Base-by-base conservation (phyloP, 75 land plant genomes). In the Larix kaempferi region DNA sequence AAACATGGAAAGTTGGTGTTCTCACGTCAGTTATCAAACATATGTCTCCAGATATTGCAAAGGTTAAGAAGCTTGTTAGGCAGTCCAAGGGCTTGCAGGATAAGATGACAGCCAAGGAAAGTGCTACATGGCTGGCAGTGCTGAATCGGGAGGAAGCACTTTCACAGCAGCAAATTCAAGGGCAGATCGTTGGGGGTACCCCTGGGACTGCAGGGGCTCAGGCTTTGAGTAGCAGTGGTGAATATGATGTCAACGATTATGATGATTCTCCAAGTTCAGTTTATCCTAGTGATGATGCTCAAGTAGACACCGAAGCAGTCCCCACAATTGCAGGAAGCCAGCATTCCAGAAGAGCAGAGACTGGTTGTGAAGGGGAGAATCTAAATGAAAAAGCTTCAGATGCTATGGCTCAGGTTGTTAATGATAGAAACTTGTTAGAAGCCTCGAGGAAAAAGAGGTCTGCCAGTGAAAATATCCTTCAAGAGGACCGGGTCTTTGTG, bases 91-190 rank as follows among this genome's bases (percentile, higher is more conserved):
- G 86, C 63, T 63, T 86, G 73, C 88, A 86, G 73, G 88, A 86
- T 65, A 86, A 86, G 86, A 86, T 86, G 88, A 84, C 88, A 27
- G 86, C 88, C 1, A 84, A 84, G 57, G 88, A 84, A 77, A 86
- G 87, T 66, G 86, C 83, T 17, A 86, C 83, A 10, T 86, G 88
- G 88, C 52, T 84, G 19, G 57, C 82, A 15, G 87, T 86, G 52
- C 57, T 86, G 44, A 84, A 78, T 58, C 80, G 77, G 71, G 87
- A 86, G 72, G 88, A 86, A 37, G 63, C 77, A 17, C 60, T 84
- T 7, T 80, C 81, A 13, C 71, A 77, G 81, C 81, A 84, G 82
- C 78, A 44, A 74, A 75, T 57, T 37, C 66, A 56, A 59, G 62
- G 56, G 6, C 61, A 73, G 21, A 66, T 57, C 10, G 76, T 57